Base-by-base conservation (phyloP, 2,329 filamentous ascomycete species). In the Apiospora arundinis region DNA sequence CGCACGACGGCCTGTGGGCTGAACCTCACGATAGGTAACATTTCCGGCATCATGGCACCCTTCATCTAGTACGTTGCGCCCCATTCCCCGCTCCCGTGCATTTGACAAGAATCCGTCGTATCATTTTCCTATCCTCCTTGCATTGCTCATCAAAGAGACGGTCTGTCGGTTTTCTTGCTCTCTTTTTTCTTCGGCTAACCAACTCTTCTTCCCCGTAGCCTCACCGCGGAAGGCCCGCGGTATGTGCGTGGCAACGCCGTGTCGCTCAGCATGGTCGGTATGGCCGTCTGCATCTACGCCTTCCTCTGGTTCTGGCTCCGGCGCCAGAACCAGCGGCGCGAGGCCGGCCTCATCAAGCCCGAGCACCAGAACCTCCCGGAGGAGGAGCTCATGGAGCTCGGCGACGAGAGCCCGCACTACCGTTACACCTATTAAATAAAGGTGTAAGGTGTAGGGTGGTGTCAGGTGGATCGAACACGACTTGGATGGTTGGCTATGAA, bases 11-110 rank as follows among this genome's bases (percentile, higher is more conserved):
- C 91, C 0, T 93, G 89, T 1, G 92, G 91, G 0, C 78, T 94
- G 78, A 92, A 94, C 78, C 83, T 94, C 46, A 93, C 89, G 0
- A 86, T 91, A 69, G 92, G 92, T 2, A 95, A 95, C 74, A 85
- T 86, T 21, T 88, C 90, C 14, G 93, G 93, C 2, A 92, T 95
- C 74, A 92, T 94, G 90, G 88, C 91, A 4, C 89, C 91, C 0
- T 94, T 93, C 75, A 89, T 92, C 70, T 88, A 87, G 80, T 82
- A 73, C 72, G 80, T 77, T 77, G 8, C 23, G 32, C 66, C 25
- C 25, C 25, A 7, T 7, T 14, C 23, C 11, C 8, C n/a, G 18
- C 48, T n/a, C 25, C 40, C 9, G 40, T 42, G 40, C 40, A 42
- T 42, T 8, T 42, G 8, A 14, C 40, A 4, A 14, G 40, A 8